Conservation (phyloP, 352 stramenopile species). For the Phytophthora quininea region DNA sequence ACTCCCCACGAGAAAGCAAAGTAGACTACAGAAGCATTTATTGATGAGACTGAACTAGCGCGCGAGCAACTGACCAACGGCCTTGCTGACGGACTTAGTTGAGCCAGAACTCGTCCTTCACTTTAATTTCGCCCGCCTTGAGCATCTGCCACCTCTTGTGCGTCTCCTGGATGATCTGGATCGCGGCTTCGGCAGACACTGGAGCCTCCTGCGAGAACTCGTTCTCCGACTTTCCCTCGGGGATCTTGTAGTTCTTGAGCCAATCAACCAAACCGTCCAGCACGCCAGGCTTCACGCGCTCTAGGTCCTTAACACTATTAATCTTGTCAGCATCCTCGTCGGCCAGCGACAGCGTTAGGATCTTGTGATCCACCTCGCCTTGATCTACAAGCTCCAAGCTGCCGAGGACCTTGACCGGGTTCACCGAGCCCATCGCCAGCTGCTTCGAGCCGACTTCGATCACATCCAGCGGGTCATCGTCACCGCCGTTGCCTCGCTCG, state of each 20-base stretch:
- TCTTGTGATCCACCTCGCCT: conserved; percentile 99
- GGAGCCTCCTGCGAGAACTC: conserved; percentile 85
- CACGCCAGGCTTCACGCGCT: conserved; percentile 91
- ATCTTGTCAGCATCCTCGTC: conserved; percentile 91
- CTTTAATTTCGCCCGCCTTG: conserved; percentile 56
- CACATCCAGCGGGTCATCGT: conserved; percentile 99
- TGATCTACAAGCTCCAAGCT: conserved; percentile 98
- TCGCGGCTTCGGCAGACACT: conserved; percentile 54
- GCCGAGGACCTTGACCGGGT: conserved; percentile 97
- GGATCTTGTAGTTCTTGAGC: conserved; percentile 99
- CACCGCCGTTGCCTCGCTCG: conserved; percentile 90
- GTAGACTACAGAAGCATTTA: conserved; percentile 6
- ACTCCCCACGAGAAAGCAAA: no score
- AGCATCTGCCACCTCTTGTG: conserved; percentile 81
- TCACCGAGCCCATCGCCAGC: conserved; percentile 95
- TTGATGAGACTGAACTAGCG: conserved; percentile 27
- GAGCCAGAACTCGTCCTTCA: conserved; percentile 75
- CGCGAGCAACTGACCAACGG: conserved; percentile 18
- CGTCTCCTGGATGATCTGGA: conserved; percentile 69
- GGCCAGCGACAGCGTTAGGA: conserved; percentile 93
- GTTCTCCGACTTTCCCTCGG: conserved; percentile 96
- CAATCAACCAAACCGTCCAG: conserved; percentile 93
- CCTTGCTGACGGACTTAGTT: conserved; percentile 27
- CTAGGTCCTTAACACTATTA: conserved; percentile 89
- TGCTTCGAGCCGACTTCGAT: conserved; percentile 95